These are phyloP conservation scores for Phalaenopsis aphrodite DNA, from an alignment of 106 monocot species.

Conservation along the genomic window DNA sequence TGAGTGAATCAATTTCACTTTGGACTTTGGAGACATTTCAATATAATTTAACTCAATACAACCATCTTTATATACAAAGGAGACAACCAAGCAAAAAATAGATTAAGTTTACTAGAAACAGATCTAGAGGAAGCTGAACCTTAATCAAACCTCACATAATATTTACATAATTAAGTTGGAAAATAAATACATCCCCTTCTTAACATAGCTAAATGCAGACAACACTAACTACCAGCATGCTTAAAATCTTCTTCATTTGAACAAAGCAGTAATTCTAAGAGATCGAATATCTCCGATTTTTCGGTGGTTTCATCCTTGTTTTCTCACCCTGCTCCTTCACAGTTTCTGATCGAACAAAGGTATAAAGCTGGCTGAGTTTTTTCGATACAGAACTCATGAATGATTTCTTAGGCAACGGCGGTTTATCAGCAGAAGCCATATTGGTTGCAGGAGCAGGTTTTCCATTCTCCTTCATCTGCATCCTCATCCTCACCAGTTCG, in stretches of 20 bases:
- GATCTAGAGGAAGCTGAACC: no score
- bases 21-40: background rate
- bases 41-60: background rate
- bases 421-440: conserved; percentile 28
- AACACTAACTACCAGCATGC: no score
- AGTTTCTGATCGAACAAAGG: conserved; percentile 40
- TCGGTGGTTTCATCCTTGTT: conserved; percentile 40
- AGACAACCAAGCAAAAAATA: background rate
- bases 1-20: no score
- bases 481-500: conserved; percentile 48
- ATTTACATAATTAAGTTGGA: background rate
- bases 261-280: conserved; percentile 33
- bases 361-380: conserved; percentile 60
- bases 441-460: conserved; percentile 3
- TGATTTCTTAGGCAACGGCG: conserved; percentile 68
- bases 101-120: no score
- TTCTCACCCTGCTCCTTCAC: conserved; percentile 14
- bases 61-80: background rate
- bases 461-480: conserved; percentile 33
- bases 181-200: no score
- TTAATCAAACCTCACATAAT: background rate
- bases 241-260: background rate
- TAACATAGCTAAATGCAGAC: no score
- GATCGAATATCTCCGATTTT: conserved; percentile 71
- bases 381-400: conserved; percentile 68